Conservation (phyloP, 106 monocot species). For the Dendrobium catenatum region DNA sequence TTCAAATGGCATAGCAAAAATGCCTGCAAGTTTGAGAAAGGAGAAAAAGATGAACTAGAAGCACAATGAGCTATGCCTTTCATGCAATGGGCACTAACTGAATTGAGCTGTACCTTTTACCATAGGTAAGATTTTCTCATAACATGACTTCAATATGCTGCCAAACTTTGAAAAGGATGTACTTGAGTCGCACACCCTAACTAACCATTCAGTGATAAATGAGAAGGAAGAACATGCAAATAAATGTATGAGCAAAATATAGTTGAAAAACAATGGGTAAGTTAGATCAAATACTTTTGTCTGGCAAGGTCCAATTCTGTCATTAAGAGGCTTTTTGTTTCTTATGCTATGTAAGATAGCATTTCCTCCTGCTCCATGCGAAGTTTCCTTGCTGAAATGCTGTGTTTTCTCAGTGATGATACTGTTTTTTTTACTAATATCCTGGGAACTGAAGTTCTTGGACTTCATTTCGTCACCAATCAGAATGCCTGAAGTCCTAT, state of each 20-base stretch:
- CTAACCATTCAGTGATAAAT: neutral
- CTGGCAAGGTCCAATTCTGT: neutral
- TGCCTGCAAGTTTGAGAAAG: neutral
- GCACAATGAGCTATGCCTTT: neutral
- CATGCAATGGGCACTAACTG: neutral
- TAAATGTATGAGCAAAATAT: neutral
- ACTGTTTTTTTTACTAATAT: neutral
- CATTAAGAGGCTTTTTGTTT: conserved; percentile 16
- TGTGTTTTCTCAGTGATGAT: neutral
- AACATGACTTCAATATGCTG: neutral
- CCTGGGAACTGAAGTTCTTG: neutral
- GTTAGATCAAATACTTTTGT: conserved; percentile 14
- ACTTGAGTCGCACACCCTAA: neutral
- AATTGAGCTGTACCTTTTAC: neutral
- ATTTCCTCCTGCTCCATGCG: neutral
- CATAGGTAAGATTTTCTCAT: neutral
- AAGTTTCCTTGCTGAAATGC: neutral
- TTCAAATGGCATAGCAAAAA: neutral
- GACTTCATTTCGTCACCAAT: neutral
- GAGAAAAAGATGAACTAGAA: neutral
- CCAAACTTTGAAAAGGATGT: neutral
- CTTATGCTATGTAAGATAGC: conserved; percentile 6
- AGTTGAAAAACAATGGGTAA: neutral
- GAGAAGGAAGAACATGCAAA: neutral
- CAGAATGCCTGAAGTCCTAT: neutral